Evolutionary conservation across 495 filamentous ascomycete species (phyloP).

Genomic region (Lepraria neglecta): DNA sequence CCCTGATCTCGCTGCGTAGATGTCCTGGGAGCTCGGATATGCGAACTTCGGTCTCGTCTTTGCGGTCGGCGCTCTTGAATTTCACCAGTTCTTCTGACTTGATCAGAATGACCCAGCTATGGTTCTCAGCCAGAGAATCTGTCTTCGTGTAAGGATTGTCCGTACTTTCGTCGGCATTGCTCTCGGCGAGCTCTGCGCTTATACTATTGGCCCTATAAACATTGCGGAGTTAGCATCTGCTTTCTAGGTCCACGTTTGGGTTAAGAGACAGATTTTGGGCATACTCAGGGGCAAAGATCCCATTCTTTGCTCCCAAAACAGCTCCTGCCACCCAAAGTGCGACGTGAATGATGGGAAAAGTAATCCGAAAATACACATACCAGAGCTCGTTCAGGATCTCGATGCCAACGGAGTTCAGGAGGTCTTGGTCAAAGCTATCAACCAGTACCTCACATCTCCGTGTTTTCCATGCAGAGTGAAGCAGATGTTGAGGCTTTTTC

Average conservation of each 20-base stretch:
- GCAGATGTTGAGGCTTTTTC: slow-evolving; percentile 50
- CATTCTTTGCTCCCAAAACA: too few relatives aligned
- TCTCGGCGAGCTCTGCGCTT: slow-evolving; percentile 83
- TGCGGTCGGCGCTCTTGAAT: slow-evolving; percentile 63
- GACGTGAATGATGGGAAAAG: too few relatives aligned
- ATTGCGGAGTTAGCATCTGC: too few relatives aligned
- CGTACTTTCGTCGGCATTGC: slow-evolving; percentile 19
- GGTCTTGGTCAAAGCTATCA: slow-evolving; percentile 71
- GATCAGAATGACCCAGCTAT: slow-evolving; percentile 72
- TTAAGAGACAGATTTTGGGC: too few relatives aligned
- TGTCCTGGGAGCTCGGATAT: slow-evolving; percentile 68
- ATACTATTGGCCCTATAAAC: slow-evolving; percentile 56
- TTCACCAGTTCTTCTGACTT: slow-evolving; percentile 60
- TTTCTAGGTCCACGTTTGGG: too few relatives aligned
- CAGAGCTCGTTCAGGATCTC: slow-evolving; percentile 75
- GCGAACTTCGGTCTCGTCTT: slow-evolving; percentile 77
- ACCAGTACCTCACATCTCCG: slow-evolving; percentile 72
- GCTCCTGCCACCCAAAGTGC: too few relatives aligned
- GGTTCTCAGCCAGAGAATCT: slow-evolving; percentile 61
- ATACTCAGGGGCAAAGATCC: too few relatives aligned
- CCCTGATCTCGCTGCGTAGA: slow-evolving; percentile 76
- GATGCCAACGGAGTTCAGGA: slow-evolving; percentile 67
- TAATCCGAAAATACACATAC: too few relatives aligned
- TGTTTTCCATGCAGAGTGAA: slow-evolving; percentile 33
- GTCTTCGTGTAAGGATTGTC: slow-evolving; percentile 46